Evolutionary conservation across 257 asterid genomes (phyloP).

Genomic region (Solanum neorickii): DNA sequence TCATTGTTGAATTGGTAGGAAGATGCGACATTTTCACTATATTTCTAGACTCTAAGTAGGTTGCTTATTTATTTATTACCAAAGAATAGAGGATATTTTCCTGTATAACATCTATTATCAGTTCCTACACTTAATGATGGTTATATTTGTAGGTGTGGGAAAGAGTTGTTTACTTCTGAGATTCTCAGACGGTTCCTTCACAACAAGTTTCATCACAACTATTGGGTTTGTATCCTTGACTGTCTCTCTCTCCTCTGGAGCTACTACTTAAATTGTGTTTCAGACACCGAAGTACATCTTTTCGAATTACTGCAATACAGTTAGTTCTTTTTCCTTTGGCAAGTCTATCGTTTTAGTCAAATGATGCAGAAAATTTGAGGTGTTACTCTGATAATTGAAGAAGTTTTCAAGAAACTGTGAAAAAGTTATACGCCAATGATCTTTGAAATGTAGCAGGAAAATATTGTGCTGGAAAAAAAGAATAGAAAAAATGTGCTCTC

Average conservation of each 20-base stretch:
- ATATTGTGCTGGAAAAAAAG: not conserved
- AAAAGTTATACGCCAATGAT: not conserved
- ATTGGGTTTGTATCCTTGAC: conserved; percentile 50
- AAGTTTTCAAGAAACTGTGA: not conserved
- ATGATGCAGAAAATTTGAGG: not conserved
- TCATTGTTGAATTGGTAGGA: not conserved
- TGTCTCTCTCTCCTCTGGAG: not conserved
- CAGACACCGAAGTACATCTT: not conserved
- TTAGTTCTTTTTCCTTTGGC: not conserved
- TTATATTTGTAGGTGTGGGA: conserved; percentile 24
- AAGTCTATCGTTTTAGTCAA: not conserved
- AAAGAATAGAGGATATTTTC: not conserved
- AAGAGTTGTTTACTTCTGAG: conserved; percentile 26
- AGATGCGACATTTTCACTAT: not conserved
- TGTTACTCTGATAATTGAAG: not conserved
- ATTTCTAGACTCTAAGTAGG: not conserved
- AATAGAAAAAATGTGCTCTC: not conserved
- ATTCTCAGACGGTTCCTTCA: conserved; percentile 64
- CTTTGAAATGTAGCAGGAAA: not conserved
- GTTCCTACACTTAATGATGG: not conserved
- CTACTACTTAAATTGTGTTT: not conserved
- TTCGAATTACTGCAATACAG: not conserved
- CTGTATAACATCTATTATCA: not conserved
- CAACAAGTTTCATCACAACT: conserved; percentile 71
- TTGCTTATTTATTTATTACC: not conserved